A percentile compares a stretch with the other conserved stretches of the same genome.
phyloP scores from a whole-genome alignment of 176 grass and related monocot genomes.

The Hyparrhenia diplandra region DNA sequence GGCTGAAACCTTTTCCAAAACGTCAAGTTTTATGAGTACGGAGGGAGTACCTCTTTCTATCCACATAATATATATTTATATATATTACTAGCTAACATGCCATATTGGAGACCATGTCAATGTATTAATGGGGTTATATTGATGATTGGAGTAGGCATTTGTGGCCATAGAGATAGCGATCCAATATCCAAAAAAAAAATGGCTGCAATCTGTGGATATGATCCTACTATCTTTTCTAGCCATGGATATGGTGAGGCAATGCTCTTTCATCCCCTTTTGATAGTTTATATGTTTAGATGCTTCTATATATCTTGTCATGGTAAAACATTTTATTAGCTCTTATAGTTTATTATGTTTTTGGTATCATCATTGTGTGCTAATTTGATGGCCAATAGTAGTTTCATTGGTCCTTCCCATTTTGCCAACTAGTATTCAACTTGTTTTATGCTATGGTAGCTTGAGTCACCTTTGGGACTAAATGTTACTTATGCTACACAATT shows the following conservation, averaged over 20 bases:
- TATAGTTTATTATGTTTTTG: neutral
- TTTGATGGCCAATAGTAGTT: neutral
- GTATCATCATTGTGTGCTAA: neutral
- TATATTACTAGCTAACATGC: neutral
- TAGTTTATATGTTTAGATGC: neutral
- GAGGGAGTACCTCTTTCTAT: neutral
- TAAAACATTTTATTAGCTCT: neutral
- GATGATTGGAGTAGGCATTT: neutral
- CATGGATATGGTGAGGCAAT: neutral
- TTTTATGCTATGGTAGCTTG: neutral
- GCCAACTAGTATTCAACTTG: neutral
- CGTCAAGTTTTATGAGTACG: no score
- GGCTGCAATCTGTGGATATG: neutral
- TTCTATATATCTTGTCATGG: neutral
- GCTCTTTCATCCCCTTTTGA: neutral
- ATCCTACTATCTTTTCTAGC: neutral
- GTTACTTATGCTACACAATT: neutral
- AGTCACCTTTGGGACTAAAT: neutral
- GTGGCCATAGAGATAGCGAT: neutral
- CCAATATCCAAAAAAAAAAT: neutral
- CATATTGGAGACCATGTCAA: neutral
- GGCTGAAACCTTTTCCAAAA: no score
- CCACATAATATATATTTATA: no score
- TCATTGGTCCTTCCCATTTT: fast-evolving
- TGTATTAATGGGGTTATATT: neutral